Evolutionary conservation across 371 early-diverging fungal species (phyloP).

Genomic region (Syncephalastrum monosporum): DNA sequence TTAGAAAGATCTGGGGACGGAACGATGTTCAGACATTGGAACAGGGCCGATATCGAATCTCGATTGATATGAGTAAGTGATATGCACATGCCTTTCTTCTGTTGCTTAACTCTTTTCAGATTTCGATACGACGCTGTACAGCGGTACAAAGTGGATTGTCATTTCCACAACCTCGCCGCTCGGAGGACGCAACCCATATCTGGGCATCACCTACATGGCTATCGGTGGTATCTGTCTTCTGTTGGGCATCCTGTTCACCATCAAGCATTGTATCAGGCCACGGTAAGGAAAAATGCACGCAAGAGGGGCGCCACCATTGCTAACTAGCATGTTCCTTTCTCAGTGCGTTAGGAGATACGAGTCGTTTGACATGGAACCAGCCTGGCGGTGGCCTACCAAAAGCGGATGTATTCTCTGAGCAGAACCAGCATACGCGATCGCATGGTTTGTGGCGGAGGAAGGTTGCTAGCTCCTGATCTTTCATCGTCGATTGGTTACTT

Average conservation of each 20-base stretch:
- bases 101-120: constrained; percentile 40
- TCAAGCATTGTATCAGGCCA: constrained; percentile 86
- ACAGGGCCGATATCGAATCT: constrained; percentile 65
- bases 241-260: constrained; percentile 82
- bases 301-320: not conserved
- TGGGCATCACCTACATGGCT: constrained; percentile 91
- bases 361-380: constrained; percentile 94
- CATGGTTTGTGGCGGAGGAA: too few species aligned
- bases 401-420: not conserved
- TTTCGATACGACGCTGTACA: constrained; percentile 77
- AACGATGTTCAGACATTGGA: constrained; percentile 55
- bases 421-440: not conserved
- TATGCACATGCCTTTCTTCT: too few species aligned
- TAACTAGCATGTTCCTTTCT: not conserved
- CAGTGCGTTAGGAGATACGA: constrained; percentile 90
- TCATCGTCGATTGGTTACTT: too few species aligned
- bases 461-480: too few species aligned
- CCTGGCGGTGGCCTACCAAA: constrained; percentile 42
- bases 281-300: constrained; percentile 46
- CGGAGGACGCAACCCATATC: constrained; percentile 93
- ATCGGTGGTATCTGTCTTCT: constrained; percentile 84
- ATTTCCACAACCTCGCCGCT: constrained; percentile 88
- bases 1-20: constrained; percentile 94
- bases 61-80: constrained; percentile 65
- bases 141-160: constrained; percentile 92